Percentiles rank a stretch among this genome's conserved stretches.
Conservation (phyloP, 1,139 yeast species). For the Protomyces gravidus region DNA sequence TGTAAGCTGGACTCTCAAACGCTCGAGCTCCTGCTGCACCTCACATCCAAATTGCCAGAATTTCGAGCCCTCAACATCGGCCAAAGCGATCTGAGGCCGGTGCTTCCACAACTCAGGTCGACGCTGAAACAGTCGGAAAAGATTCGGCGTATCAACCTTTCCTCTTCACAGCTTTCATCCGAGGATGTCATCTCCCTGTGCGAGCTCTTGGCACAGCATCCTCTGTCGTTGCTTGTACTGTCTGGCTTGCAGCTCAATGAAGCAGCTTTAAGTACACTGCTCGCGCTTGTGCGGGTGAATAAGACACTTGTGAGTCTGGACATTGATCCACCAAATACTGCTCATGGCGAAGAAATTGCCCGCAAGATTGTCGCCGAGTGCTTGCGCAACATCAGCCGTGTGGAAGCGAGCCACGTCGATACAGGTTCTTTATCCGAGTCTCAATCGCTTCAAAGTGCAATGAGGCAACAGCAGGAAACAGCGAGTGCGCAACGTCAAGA, state of each 20-base stretch:
- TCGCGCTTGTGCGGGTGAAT: constrained; percentile 18
- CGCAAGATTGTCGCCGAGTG: constrained; percentile 13
- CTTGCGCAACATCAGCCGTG: constrained; percentile 12
- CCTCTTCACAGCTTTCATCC: neutral
- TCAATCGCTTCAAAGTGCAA: neutral
- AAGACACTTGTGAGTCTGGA: constrained; percentile 16
- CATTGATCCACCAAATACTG: constrained; percentile 5
- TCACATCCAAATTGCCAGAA: constrained; percentile 3
- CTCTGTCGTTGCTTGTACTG: constrained; percentile 5
- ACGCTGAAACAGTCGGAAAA: neutral
- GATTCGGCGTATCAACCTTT: constrained; percentile 8
- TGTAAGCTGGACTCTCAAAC: neutral
- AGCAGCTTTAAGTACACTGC: constrained; percentile 12
- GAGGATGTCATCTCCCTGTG: constrained; percentile 11
- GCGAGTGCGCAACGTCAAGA: neutral
- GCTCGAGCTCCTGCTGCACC: neutral
- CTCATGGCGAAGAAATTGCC: constrained; percentile 8
- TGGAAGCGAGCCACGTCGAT: neutral
- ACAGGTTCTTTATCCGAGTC: neutral
- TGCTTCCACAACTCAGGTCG: constrained; percentile 3
- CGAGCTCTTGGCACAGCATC: constrained; percentile 5
- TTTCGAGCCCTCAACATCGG: constrained; percentile 15
- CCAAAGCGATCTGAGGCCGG: neutral
- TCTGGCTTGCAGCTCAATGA: constrained; percentile 4
- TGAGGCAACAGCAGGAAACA: neutral